phyloP scores from a whole-genome alignment of 192 early-diverging fungal genomes.

The Backusella tarrabulga region DNA sequence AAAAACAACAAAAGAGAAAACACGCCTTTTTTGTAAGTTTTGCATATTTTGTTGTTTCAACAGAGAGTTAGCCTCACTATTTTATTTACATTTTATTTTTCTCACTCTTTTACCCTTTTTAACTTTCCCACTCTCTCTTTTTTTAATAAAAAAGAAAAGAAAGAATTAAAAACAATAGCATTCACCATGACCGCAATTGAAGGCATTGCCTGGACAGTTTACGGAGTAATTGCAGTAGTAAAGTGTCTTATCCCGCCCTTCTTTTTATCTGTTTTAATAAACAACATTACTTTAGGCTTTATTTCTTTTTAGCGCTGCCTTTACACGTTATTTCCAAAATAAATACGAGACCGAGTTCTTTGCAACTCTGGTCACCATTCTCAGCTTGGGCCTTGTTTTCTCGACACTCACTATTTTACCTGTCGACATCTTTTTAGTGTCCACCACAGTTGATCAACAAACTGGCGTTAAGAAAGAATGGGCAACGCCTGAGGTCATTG shows the following conservation, averaged over 20 bases:
- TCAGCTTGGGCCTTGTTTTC: conserved; percentile 46
- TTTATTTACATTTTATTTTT: not conserved
- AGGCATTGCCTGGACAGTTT: conserved; percentile 46
- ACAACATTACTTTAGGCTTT: conserved; percentile 28
- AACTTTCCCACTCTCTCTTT: not conserved
- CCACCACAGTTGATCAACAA: conserved; percentile 44
- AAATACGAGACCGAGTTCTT: conserved; percentile 47
- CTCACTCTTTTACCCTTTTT: not conserved
- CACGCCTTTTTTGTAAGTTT: not conserved
- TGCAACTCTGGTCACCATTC: conserved; percentile 49
- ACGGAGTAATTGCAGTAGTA: conserved; percentile 46
- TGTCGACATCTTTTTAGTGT: conserved; percentile 60
- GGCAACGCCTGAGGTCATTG: conserved; percentile 52
- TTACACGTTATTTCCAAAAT: conserved; percentile 54
- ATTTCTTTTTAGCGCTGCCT: conserved; percentile 45
- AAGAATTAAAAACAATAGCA: not conserved
- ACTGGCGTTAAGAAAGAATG: conserved; percentile 57
- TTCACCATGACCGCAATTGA: conserved; percentile 31
- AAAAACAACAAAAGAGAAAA: not conserved
- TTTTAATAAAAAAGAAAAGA: not conserved
- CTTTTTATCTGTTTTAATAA: not conserved
- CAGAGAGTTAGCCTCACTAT: not conserved
- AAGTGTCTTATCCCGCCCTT: not conserved
- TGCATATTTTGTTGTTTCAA: conserved; percentile 11
- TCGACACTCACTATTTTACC: conserved; percentile 51